phyloP scores from a whole-genome alignment of 805 yeast genomes.

The Candida lessepsii region DNA sequence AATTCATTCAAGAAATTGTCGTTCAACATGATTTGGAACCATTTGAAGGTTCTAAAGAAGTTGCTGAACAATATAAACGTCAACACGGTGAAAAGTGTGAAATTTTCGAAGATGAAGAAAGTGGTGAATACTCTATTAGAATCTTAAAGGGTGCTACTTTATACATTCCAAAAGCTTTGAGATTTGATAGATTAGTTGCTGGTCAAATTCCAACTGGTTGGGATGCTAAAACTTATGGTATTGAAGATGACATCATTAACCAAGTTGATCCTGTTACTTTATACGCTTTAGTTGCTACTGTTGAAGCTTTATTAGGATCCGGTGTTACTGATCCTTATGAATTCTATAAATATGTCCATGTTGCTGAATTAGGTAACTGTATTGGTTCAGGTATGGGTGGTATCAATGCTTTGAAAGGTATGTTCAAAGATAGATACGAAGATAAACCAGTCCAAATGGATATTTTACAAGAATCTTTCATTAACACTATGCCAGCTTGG shows the following conservation, averaged over 20 bases:
- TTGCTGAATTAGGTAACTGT: conserved; percentile 98
- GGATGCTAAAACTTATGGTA: conserved; percentile 94
- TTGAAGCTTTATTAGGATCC: conserved; percentile 87
- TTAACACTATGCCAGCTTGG: conserved; percentile 99
- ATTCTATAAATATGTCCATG: conserved; percentile 96
- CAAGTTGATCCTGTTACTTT: conserved; percentile 98
- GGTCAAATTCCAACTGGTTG: conserved; percentile 99
- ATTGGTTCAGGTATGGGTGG: conserved; percentile 99
- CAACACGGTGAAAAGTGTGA: conserved; percentile 95
- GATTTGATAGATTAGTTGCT: conserved; percentile 73
- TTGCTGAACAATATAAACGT: conserved; percentile 90
- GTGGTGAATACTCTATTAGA: conserved; percentile 89
- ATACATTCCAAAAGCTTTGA: conserved; percentile 83
- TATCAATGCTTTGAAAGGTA: conserved; percentile 93
- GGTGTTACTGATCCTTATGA: conserved; percentile 99
- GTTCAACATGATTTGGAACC: conserved; percentile 96
- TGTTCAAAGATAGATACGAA: conserved; percentile 92
- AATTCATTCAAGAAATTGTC: conserved; percentile 91
- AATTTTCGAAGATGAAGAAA: conserved; percentile 80
- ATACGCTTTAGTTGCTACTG: conserved; percentile 89
- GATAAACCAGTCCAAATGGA: conserved; percentile 97
- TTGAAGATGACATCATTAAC: conserved; percentile 83
- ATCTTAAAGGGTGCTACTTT: conserved; percentile 91
- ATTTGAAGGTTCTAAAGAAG: conserved; percentile 90
- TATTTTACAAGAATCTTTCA: conserved; percentile 95